phyloP scores from a whole-genome alignment of 148 eudicot species.

The Polygonum aviculare region DNA sequence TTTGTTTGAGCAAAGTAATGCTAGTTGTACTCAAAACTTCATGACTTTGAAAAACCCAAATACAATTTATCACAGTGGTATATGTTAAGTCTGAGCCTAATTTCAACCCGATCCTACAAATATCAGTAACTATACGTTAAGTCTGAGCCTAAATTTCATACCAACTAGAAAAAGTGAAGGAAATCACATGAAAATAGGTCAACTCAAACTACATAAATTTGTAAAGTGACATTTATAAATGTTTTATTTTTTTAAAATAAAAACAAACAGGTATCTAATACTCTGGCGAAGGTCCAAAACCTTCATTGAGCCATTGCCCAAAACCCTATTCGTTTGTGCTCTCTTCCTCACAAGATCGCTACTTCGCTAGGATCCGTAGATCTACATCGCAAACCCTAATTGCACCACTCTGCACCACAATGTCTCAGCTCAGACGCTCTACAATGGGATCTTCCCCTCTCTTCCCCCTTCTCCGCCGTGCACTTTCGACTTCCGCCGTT shows the following conservation, averaged over 20 bases:
- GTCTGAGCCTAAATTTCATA: too few species aligned
- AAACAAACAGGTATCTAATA: not conserved
- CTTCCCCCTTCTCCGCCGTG: constrained; percentile 1
- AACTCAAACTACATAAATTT: too few species aligned
- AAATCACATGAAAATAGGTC: too few species aligned
- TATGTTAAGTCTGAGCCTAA: too few species aligned
- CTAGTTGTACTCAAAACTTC: too few species aligned
- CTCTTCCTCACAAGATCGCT: not conserved
- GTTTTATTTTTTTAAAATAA: not conserved
- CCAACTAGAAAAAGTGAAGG: too few species aligned
- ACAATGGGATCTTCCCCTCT: constrained; percentile 6
- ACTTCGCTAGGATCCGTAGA: not conserved
- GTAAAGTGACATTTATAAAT: too few species aligned
- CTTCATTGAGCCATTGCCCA: not conserved
- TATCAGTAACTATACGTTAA: too few species aligned
- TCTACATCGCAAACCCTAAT: constrained; percentile 4
- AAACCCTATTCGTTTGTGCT: not conserved
- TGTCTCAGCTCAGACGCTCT: constrained; percentile 10
- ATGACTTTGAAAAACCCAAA: too few species aligned
- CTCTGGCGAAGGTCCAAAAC: not conserved
- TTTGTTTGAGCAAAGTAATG: too few species aligned
- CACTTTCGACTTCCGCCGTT: not conserved
- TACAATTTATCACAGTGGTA: too few species aligned
- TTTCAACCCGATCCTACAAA: too few species aligned
- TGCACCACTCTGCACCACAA: not conserved